Conservation (phyloP, 257 asterid species). For the Thymus quinquecostatus region DNA sequence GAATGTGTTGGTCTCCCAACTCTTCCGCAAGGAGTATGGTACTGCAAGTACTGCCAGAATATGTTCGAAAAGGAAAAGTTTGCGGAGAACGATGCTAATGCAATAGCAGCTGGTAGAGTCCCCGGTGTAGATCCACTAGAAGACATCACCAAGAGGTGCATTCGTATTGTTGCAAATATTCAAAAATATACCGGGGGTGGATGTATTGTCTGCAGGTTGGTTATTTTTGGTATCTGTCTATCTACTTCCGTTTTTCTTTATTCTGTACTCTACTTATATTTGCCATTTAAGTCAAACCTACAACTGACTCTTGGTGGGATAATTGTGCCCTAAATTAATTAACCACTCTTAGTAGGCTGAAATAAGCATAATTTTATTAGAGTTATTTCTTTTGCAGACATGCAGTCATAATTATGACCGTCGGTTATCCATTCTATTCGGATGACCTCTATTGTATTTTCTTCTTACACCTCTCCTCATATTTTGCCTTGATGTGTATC, state of each 20-base stretch:
- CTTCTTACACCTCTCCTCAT: neutral
- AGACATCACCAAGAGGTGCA: constrained; percentile 71
- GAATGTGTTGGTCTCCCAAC: constrained; percentile 62
- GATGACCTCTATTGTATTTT: neutral
- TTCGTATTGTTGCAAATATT: constrained; percentile 63
- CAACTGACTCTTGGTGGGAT: too few relatives aligned
- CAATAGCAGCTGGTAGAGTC: constrained; percentile 90
- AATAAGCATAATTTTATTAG: constrained; percentile 10
- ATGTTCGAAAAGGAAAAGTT: constrained; percentile 61
- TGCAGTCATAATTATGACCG: constrained; percentile 19
- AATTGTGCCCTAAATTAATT: neutral
- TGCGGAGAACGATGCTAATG: constrained; percentile 66
- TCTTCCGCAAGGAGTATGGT: constrained; percentile 76
- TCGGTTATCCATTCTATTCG: neutral
- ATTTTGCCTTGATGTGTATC: constrained; percentile 23
- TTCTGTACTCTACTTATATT: constrained; percentile 2
- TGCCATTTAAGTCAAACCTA: constrained; percentile 19
- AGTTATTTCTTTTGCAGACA: constrained; percentile 5
- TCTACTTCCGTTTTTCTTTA: constrained; percentile 19
- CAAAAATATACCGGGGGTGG: constrained; percentile 61
- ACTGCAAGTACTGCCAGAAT: constrained; percentile 66
- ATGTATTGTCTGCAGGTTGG: constrained; percentile 89
- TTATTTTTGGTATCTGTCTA: neutral
- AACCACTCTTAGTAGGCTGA: neutral
- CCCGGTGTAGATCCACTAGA: constrained; percentile 79